These are phyloP conservation scores for Alternaria panax DNA, from an alignment of 2,329 filamentous ascomycete species.

Conservation along the genomic window DNA sequence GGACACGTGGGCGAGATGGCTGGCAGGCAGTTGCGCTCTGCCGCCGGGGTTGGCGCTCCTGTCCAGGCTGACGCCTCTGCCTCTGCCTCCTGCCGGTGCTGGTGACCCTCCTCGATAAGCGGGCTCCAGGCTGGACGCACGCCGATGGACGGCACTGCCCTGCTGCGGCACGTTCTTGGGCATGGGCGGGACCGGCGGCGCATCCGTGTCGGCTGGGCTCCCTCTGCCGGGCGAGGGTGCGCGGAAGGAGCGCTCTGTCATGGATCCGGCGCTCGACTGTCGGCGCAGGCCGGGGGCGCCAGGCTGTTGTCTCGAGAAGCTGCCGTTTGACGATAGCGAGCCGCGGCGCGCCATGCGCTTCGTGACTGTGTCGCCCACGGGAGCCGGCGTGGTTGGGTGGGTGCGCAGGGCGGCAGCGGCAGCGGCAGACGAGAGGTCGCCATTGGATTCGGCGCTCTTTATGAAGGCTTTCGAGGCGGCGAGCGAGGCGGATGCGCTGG, in stretches of 20 bases:
- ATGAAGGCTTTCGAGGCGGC: constrained; percentile 84
- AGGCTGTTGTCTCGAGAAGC: constrained; percentile 51
- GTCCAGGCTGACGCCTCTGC: constrained; percentile 53
- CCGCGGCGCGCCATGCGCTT: constrained; percentile 80
- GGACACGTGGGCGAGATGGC: constrained; percentile 51
- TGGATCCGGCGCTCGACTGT: constrained; percentile 75
- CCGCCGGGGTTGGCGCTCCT: constrained; percentile 34
- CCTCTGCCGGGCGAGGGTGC: constrained; percentile 65
- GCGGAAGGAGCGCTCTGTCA: constrained; percentile 89
- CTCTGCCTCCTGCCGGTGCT: constrained; percentile 45
- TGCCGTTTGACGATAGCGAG: constrained; percentile 73
- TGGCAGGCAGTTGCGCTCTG: constrained; percentile 40
- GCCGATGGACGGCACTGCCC: constrained; percentile 37
- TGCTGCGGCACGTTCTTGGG: constrained; percentile 59
- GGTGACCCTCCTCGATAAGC: constrained; percentile 57
- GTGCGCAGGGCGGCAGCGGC: constrained; percentile 85
- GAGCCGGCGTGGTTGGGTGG: constrained; percentile 77
- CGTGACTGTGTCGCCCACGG: constrained; percentile 83
- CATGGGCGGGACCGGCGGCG: constrained; percentile 79
- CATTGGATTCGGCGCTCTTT: constrained; percentile 68
- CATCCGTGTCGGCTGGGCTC: constrained; percentile 50
- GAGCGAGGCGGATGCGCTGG: constrained; percentile 76
- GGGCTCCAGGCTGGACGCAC: constrained; percentile 61
- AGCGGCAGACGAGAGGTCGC: constrained; percentile 80
- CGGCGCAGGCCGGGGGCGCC: constrained; percentile 41